Evolutionary conservation across 2,329 filamentous ascomycete genomes (phyloP).

Genomic region (Epichloe gansuensis): DNA sequence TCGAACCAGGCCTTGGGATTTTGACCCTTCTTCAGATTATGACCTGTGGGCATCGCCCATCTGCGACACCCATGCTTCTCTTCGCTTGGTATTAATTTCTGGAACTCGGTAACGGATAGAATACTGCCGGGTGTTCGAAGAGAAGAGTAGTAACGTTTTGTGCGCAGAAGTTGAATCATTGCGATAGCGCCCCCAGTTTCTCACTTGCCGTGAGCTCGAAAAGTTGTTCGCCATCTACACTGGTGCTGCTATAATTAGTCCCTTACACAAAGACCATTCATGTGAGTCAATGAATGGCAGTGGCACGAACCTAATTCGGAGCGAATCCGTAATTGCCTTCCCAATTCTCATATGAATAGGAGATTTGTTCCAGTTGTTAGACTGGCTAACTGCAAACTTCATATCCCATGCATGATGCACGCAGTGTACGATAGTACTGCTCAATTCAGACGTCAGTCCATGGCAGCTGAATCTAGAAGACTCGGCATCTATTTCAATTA

Average conservation of each 20-base stretch:
- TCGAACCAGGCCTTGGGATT: constrained; percentile 15
- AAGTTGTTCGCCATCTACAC: constrained; percentile 7
- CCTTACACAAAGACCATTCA: too few relatives aligned
- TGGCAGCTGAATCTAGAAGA: constrained; percentile 13
- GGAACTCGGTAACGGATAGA: constrained; percentile 15
- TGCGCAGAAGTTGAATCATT: constrained; percentile 11
- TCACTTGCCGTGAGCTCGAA: constrained; percentile 9
- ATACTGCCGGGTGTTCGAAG: constrained; percentile 6
- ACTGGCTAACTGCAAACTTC: constrained; percentile 12
- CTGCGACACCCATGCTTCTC: not conserved
- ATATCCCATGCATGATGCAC: constrained; percentile 20
- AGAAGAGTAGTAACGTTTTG: constrained; percentile 11
- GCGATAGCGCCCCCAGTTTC: constrained; percentile 9
- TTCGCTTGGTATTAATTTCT: constrained; percentile 6
- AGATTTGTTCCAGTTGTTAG: constrained; percentile 6
- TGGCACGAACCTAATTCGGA: constrained; percentile 15
- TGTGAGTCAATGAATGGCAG: not conserved
- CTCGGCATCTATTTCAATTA: constrained; percentile 17
- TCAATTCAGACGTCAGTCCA: constrained; percentile 10
- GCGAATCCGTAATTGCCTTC: constrained; percentile 11
- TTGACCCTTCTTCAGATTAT: not conserved
- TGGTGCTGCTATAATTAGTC: constrained; percentile 7
- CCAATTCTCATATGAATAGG: constrained; percentile 11
- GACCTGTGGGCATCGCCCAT: constrained; percentile 1
- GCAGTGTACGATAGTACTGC: constrained; percentile 18